A percentile compares a stretch with the other conserved stretches of the same genome.
These are phyloP conservation scores for Circinella minor DNA, from an alignment of 371 early-diverging fungal species.

Conservation along the genomic window DNA sequence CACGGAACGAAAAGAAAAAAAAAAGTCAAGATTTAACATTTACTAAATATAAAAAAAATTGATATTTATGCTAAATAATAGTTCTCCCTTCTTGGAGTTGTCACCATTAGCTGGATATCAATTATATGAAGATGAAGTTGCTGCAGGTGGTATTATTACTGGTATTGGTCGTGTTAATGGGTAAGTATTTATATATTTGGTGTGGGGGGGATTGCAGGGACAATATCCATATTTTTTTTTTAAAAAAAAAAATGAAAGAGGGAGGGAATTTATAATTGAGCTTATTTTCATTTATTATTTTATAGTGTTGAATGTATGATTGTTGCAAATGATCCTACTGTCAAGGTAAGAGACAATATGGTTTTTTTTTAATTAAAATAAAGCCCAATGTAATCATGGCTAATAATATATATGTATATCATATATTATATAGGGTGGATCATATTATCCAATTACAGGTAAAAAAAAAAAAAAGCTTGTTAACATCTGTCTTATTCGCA, in stretches of 20 bases:
- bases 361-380: too few species aligned
- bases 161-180: constrained; percentile 96
- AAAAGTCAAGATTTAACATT: too few species aligned
- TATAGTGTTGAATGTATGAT: constrained; percentile 93
- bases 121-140: constrained; percentile 88
- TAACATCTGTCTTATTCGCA: too few species aligned
- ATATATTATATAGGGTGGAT: constrained; percentile 78
- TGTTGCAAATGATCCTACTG: constrained; percentile 94
- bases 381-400: not conserved
- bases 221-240: too few species aligned
- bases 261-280: not conserved
- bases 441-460: constrained; percentile 95
- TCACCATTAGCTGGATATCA: constrained; percentile 93
- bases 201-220: too few species aligned
- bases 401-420: not conserved
- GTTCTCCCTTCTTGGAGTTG: constrained; percentile 94
- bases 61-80: constrained; percentile 18
- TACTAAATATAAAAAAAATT: too few species aligned
- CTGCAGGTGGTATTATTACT: constrained; percentile 95
- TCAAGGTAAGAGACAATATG: constrained; percentile 56
- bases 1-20: too few species aligned
- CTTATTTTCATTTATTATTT: not conserved
- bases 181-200: constrained; percentile 39
- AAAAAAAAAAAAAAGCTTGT: constrained; percentile 3
- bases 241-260: not conserved